Percentiles rank a stretch among this genome's conserved stretches.
Conservation (phyloP, 2,329 filamentous ascomycete species). For the Leptodontidium sp. region DNA sequence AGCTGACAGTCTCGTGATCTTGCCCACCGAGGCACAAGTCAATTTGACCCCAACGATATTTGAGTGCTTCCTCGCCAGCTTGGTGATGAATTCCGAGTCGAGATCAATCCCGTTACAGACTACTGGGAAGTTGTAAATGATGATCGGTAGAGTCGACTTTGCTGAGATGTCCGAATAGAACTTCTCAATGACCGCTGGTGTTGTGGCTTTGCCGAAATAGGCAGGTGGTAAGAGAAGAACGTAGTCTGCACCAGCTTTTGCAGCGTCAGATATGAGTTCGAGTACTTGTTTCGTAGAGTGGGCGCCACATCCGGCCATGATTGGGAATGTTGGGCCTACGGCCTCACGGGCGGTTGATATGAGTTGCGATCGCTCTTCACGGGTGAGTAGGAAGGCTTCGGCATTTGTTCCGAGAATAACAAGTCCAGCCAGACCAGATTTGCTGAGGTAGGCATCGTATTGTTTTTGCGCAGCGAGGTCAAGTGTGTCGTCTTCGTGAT, state of each 20-base stretch:
- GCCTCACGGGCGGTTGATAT: conserved; percentile 54
- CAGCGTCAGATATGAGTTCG: conserved; percentile 56
- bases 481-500: conserved; percentile 53
- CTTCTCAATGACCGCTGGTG: conserved; percentile 53
- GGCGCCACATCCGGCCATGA: conserved; percentile 59
- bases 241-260: conserved; percentile 57
- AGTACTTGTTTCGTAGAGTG: conserved; percentile 59
- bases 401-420: conserved; percentile 59
- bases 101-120: conserved; percentile 63
- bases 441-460: conserved; percentile 57
- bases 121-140: conserved; percentile 63
- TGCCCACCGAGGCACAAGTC: conserved; percentile 62
- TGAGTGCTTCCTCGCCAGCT: conserved; percentile 53
- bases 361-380: conserved; percentile 55
- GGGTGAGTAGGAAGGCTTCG: conserved; percentile 58
- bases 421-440: conserved; percentile 54
- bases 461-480: conserved; percentile 53
- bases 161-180: conserved; percentile 57
- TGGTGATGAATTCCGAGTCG: conserved; percentile 59
- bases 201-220: conserved; percentile 61
- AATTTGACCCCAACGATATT: conserved; percentile 65
- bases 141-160: conserved; percentile 53
- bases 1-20: conserved; percentile 59
- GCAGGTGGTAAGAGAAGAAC: conserved; percentile 57
- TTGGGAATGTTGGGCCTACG: conserved; percentile 54